A percentile compares a stretch with the other conserved stretches of the same genome.
Conservation (phyloP, 2,329 filamentous ascomycete genomes). For the Alternaria rosae region DNA sequence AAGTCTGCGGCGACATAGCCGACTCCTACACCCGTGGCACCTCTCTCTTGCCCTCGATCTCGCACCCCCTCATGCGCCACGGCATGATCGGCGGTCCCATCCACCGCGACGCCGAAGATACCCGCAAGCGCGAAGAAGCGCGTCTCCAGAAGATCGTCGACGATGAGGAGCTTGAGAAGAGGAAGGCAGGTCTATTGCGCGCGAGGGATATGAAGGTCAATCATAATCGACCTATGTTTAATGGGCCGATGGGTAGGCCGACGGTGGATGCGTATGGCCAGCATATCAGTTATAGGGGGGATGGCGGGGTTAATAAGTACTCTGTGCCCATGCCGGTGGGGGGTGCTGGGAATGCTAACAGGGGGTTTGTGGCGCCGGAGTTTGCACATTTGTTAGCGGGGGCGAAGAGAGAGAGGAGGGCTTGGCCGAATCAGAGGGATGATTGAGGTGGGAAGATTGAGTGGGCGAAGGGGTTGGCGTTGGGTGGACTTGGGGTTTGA, state of each 20-base stretch:
- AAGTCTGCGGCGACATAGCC: constrained; percentile 5
- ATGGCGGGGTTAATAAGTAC: not conserved
- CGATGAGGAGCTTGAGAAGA: not conserved
- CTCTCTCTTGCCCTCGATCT: not conserved
- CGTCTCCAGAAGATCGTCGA: not conserved
- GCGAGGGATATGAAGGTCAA: not conserved
- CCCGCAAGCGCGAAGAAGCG: constrained; percentile 9
- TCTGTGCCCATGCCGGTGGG: not conserved
- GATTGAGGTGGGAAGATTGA: not conserved
- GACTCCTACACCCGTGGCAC: not conserved
- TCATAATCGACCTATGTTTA: constrained; percentile 28
- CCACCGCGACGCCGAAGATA: not conserved
- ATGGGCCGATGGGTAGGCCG: constrained; percentile 14
- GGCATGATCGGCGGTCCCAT: not conserved
- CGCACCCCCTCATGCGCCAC: not conserved
- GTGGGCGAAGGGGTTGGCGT: not conserved
- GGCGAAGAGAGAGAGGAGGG: constrained; percentile 13
- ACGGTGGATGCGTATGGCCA: constrained; percentile 1
- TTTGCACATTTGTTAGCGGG: constrained; percentile 8
- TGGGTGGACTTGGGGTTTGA: too few species aligned
- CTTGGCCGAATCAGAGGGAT: not conserved
- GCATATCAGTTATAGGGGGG: not conserved
- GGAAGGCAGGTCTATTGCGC: not conserved
- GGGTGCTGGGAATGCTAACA: not conserved
- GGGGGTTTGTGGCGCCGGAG: constrained; percentile 1